phyloP scores from a whole-genome alignment of 768 basidiomycete species.

The Tylopilus subfusipes region DNA sequence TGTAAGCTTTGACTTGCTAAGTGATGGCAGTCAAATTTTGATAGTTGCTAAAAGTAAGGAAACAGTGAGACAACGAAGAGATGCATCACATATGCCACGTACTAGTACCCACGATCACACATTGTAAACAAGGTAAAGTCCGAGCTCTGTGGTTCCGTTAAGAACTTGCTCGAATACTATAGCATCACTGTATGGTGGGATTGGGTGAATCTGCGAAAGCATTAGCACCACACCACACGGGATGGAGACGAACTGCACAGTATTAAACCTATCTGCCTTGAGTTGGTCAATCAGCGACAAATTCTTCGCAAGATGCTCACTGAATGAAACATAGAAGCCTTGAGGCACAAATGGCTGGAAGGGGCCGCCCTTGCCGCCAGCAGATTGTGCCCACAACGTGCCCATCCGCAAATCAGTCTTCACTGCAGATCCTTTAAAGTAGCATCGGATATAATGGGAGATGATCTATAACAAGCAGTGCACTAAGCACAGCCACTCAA shows the following conservation, averaged over 20 bases:
- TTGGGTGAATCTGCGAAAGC: constrained; percentile 58
- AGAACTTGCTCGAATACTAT: constrained; percentile 33
- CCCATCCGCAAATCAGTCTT: constrained; percentile 49
- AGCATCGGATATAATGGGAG: too few relatives aligned
- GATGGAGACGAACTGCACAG: constrained; percentile 8
- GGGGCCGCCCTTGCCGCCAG: constrained; percentile 12
- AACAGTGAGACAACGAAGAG: background rate
- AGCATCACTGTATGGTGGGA: constrained; percentile 61
- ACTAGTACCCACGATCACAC: constrained; percentile 60
- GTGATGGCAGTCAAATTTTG: constrained; percentile 58
- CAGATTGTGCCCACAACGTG: constrained; percentile 39
- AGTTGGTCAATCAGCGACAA: constrained; percentile 51
- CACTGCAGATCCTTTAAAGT: constrained; percentile 39
- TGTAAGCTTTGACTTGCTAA: constrained; percentile 16
- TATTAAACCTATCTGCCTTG: constrained; percentile 50
- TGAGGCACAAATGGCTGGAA: constrained; percentile 55
- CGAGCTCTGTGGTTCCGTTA: constrained; percentile 13
- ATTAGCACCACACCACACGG: constrained; percentile 18
- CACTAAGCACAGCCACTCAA: too few relatives aligned
- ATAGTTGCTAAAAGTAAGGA: constrained; percentile 41
- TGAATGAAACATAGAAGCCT: constrained; percentile 70
- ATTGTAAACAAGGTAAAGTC: constrained; percentile 70
- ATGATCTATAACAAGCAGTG: too few relatives aligned
- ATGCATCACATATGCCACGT: too few relatives aligned
- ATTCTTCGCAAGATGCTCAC: constrained; percentile 50